A percentile compares a stretch with the other conserved stretches of the same genome.
Conservation (phyloP, 2,329 filamentous ascomycete genomes). For the Fulvia fulva region DNA sequence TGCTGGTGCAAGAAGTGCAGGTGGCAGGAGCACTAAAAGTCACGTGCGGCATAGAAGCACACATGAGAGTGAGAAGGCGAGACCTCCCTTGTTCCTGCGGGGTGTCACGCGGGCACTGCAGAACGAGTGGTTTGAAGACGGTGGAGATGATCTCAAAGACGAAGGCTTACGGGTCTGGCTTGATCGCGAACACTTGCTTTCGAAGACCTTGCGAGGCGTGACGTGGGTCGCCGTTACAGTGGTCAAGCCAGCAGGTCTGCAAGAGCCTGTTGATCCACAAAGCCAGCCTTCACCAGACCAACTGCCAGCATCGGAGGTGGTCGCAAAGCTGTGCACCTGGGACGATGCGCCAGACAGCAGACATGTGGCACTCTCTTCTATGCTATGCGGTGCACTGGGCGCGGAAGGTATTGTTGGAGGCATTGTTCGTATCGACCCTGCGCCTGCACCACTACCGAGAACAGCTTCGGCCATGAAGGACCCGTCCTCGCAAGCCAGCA, state of each 20-base stretch:
- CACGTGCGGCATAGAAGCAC: constrained; percentile 59
- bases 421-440: constrained; percentile 80
- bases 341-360: constrained; percentile 79
- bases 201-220: constrained; percentile 69
- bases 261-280: constrained; percentile 67
- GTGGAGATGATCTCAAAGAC: constrained; percentile 47
- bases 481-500: constrained; percentile 35
- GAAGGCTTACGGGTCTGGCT: constrained; percentile 74
- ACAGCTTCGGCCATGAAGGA: constrained; percentile 49
- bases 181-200: constrained; percentile 69
- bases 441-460: constrained; percentile 66
- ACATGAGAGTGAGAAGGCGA: constrained; percentile 62
- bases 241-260: constrained; percentile 74
- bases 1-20: constrained; percentile 69
- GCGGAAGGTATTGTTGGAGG: constrained; percentile 74
- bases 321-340: constrained; percentile 76
- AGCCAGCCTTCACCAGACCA: constrained; percentile 60
- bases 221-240: constrained; percentile 80
- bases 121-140: constrained; percentile 68
- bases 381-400: constrained; percentile 70
- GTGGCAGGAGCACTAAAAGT: constrained; percentile 67
- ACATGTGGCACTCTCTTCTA: constrained; percentile 72
- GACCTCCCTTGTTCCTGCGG: constrained; percentile 69
- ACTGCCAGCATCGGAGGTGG: constrained; percentile 60
- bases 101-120: constrained; percentile 69